Evolutionary conservation across 2,329 filamentous ascomycete genomes (phyloP), one percentile per base, ranked within the genome.

Genomic region (Colletotrichum navitas): DNA sequence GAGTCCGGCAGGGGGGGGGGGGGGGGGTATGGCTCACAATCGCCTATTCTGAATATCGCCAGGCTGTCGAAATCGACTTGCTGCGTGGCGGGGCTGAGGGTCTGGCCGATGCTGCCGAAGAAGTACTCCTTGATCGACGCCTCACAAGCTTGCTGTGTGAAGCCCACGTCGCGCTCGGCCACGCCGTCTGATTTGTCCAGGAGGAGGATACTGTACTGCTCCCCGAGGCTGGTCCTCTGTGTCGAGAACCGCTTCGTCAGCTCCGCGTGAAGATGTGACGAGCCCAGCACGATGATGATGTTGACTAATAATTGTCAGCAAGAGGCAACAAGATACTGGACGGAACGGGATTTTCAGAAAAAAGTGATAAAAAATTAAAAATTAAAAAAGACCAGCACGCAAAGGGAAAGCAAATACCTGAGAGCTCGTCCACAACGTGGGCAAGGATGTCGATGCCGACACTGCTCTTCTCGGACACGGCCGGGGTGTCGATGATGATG

Each of bases 71-170:
- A 96, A 73, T 94, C 91, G 5, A 97, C 89, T 71, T 93, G 92
- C 77, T 97, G 94, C 8, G 94, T 97, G 76, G 95, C 93, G 0
- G 96, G 96, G 56, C 93, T 96, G 2, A 99, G 85, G 0, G 93
- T 92, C 69, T 92, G 89, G 73, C 90, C 91, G 1, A 88, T 82
- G 74, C 93, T 92, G 12, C 96, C 96, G 79, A 98, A 99, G 84
- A 99, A 99, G 81, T 99, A 99, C 76, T 95, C 92, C 75, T 93
- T 92, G 63, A 98, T 94, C 62, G 93, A 89, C 0, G 92, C 89
- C 77, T 97, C 93, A 55, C 93, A 89, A 6, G 89, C 83, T 21
- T 90, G 87, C 76, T 93, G 92, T 86, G 95, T 90, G 80, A 94
- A 97, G 0, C 83, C 79, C 47, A 91, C 89, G 74, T 94, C 92